These are phyloP conservation scores for Elsinoe necatrix DNA, from an alignment of 2,329 filamentous ascomycete species.

Conservation along the genomic window DNA sequence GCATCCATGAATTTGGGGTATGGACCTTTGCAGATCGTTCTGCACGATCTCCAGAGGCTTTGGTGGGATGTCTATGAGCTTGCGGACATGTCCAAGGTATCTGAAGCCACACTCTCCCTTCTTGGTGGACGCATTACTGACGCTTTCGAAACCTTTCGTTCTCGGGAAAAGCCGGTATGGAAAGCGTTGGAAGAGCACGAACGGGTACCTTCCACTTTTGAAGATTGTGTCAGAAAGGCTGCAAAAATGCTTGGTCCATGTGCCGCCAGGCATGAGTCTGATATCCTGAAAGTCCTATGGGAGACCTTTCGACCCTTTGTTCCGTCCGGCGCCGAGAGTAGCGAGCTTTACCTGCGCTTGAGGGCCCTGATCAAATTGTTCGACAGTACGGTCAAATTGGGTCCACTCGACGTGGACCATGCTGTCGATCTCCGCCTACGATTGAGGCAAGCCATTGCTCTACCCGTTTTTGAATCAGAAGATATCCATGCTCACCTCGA, in stretches of 20 bases:
- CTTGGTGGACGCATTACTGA: background rate
- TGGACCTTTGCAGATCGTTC: background rate
- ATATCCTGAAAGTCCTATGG: background rate
- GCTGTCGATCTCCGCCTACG: background rate
- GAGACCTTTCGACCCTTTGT: background rate
- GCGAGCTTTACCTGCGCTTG: background rate
- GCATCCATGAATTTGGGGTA: background rate
- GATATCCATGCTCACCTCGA: background rate
- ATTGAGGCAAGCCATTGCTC: background rate
- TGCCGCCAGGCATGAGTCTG: background rate
- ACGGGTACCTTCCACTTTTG: background rate
- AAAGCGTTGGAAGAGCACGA: background rate
- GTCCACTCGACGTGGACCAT: background rate
- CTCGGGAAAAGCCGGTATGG: too few species aligned
- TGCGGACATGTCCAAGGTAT: background rate
- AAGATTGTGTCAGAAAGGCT: background rate
- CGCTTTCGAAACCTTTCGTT: background rate
- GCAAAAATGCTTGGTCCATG: background rate
- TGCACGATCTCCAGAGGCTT: background rate
- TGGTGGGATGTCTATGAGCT: constrained; percentile 2
- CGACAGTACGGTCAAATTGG: background rate
- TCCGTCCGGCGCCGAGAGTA: background rate
- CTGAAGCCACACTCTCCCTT: background rate
- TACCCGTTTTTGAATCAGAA: background rate
- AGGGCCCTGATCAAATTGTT: background rate